These are phyloP conservation scores for Rhizopus sp. DNA, from an alignment of 371 early-diverging fungal genomes.

Conservation along the genomic window DNA sequence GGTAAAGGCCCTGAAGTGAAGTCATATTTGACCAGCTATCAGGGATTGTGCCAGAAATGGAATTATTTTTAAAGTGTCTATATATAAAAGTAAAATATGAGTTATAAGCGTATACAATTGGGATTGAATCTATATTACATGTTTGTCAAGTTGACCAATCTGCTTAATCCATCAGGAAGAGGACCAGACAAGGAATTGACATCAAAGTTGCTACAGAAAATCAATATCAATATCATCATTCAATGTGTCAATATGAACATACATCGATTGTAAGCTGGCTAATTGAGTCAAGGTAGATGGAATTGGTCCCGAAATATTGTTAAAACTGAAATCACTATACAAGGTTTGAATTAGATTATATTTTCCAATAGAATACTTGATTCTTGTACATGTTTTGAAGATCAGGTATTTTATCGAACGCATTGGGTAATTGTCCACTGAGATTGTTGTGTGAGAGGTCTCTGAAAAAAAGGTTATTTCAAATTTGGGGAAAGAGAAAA, in stretches of 20 bases:
- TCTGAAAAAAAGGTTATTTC: slow-evolving; percentile 15
- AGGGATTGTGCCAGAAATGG: slow-evolving; percentile 43
- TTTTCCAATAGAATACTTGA: background rate
- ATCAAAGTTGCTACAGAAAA: slow-evolving; percentile 37
- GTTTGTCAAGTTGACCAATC: slow-evolving; percentile 25
- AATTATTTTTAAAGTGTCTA: slow-evolving; percentile 51
- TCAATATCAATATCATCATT: background rate
- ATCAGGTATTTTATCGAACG: slow-evolving; percentile 39
- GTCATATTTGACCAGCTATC: slow-evolving; percentile 30
- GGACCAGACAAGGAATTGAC: slow-evolving; percentile 33
- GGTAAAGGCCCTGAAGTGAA: slow-evolving; percentile 23
- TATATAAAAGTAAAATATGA: slow-evolving; percentile 2
- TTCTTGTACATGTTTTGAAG: slow-evolving; percentile 43
- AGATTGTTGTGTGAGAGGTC: slow-evolving; percentile 50
- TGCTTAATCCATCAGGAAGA: slow-evolving; percentile 28
- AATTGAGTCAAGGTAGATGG: slow-evolving; percentile 39
- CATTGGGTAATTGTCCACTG: slow-evolving; percentile 49
- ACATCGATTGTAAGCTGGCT: slow-evolving; percentile 29
- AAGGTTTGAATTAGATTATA: slow-evolving; percentile 4
- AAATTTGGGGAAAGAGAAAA: slow-evolving; percentile 1
- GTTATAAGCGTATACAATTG: background rate
- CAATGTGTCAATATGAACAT: background rate
- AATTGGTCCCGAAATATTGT: slow-evolving; percentile 48
- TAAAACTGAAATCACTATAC: slow-evolving; percentile 50
- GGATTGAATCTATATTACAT: slow-evolving; percentile 24